These are phyloP conservation scores for Fragaria iinumae DNA, from an alignment of 306 rosid genomes.

Conservation along the genomic window DNA sequence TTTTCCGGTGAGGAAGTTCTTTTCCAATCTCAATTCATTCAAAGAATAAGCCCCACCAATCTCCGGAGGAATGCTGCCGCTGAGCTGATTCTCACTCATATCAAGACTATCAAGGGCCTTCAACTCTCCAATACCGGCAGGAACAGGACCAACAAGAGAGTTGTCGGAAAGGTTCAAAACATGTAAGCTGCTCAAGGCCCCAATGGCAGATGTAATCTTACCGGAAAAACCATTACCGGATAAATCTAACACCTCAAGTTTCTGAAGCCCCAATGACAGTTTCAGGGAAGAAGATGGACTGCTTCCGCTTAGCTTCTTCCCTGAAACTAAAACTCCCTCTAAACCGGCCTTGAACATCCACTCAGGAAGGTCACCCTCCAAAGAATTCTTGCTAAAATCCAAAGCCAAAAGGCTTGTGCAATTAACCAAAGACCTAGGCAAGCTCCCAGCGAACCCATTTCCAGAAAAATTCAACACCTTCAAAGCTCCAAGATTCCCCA, in stretches of 20 bases:
- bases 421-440: constrained; percentile 62
- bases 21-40: constrained; percentile 64
- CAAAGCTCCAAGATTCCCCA: constrained; percentile 62
- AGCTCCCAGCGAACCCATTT: constrained; percentile 65
- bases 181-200: constrained; percentile 59
- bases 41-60: constrained; percentile 63
- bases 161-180: constrained; percentile 65
- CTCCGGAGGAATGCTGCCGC: constrained; percentile 73
- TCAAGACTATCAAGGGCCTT: constrained; percentile 61
- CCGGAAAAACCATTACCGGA: constrained; percentile 78
- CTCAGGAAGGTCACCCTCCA: constrained; percentile 68
- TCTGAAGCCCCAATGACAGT: constrained; percentile 29
- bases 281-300: constrained; percentile 28
- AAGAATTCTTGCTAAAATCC: constrained; percentile 67
- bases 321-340: constrained; percentile 52
- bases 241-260: constrained; percentile 70
- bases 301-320: constrained; percentile 29
- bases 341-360: constrained; percentile 70
- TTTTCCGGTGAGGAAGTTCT: constrained; percentile 61
- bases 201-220: constrained; percentile 54
- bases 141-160: constrained; percentile 70
- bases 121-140: constrained; percentile 58
- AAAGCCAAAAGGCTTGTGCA: constrained; percentile 56
- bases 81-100: constrained; percentile 67
- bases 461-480: constrained; percentile 65